phyloP scores from a whole-genome alignment of 208 protist species.

The Trypanosoma avium region DNA sequence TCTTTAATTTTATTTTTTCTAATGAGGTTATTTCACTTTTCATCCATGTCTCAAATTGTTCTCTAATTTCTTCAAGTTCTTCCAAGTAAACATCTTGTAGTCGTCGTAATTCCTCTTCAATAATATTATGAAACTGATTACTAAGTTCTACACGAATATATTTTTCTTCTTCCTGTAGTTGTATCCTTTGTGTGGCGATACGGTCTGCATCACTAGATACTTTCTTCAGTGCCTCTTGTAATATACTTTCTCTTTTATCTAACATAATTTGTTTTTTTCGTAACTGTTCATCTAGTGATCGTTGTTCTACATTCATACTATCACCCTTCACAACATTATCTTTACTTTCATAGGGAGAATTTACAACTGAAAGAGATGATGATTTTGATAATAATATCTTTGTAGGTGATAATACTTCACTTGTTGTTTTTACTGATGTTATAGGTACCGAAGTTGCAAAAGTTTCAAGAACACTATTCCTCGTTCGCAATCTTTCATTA shows the following conservation, averaged over 20 bases:
- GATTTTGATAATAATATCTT: background rate
- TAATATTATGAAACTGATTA: conserved; percentile 32
- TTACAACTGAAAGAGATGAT: background rate
- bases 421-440: no score
- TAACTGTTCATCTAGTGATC: background rate
- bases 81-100: conserved; percentile 27
- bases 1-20: background rate
- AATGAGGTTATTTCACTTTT: background rate
- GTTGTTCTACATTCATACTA: background rate
- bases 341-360: background rate
- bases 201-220: conserved; percentile 46
- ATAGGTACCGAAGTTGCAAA: no score
- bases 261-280: conserved; percentile 47
- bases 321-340: background rate
- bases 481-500: conserved; percentile 34
- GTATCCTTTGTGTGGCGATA: conserved; percentile 40
- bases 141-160: background rate
- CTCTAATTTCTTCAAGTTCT: conserved; percentile 9
- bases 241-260: conserved; percentile 53
- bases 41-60: conserved; percentile 23
- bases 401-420: background rate
- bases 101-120: conserved; percentile 35
- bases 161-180: conserved; percentile 44
- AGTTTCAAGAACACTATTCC: conserved; percentile 27
- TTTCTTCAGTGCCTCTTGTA: conserved; percentile 69